Conservation (phyloP, 2,329 filamentous ascomycete genomes). For the Chrysoporthe puriensis region DNA sequence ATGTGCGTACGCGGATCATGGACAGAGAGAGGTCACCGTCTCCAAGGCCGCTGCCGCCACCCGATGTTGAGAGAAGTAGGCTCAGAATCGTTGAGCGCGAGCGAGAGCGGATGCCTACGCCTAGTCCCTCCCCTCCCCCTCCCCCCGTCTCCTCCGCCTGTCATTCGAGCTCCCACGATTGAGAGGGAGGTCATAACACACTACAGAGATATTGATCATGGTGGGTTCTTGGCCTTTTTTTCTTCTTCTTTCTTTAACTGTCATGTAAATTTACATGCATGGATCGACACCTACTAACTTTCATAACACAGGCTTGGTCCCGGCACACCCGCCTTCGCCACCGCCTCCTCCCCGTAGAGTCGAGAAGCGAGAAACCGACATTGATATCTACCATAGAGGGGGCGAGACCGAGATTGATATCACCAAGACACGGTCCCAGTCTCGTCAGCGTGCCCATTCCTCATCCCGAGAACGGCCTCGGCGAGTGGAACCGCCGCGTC, state of each 20-base stretch:
- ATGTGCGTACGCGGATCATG: slow-evolving; percentile 47
- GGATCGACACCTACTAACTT: background rate
- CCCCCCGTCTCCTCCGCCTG: slow-evolving; percentile 65
- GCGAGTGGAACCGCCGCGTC: slow-evolving; percentile 40
- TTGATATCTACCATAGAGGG: slow-evolving; percentile 62
- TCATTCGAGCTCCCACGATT: slow-evolving; percentile 77
- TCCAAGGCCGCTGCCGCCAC: slow-evolving; percentile 37
- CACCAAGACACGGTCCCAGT: slow-evolving; percentile 44
- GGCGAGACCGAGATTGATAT: slow-evolving; percentile 63
- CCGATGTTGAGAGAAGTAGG: slow-evolving; percentile 51
- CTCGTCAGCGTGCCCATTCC: slow-evolving; percentile 46
- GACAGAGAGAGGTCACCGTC: slow-evolving; percentile 46
- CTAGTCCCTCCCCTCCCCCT: slow-evolving; percentile 53
- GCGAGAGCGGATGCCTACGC: slow-evolving; percentile 47
- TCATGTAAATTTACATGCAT: no score
- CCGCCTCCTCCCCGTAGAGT: slow-evolving; percentile 51
- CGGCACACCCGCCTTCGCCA: slow-evolving; percentile 53
- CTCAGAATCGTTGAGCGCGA: slow-evolving; percentile 54
- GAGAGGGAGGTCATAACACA: slow-evolving; percentile 89
- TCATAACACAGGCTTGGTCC: slow-evolving; percentile 48
- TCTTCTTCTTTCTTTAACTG: background rate
- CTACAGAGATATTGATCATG: slow-evolving; percentile 85
- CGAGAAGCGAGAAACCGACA: slow-evolving; percentile 60
- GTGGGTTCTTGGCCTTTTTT: slow-evolving; percentile 49
- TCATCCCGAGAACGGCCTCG: slow-evolving; percentile 41